A percentile compares a stretch with the other conserved stretches of the same genome.
Evolutionary conservation across 768 basidiomycete species (phyloP).

Genomic region (Antrodiella citrinella): DNA sequence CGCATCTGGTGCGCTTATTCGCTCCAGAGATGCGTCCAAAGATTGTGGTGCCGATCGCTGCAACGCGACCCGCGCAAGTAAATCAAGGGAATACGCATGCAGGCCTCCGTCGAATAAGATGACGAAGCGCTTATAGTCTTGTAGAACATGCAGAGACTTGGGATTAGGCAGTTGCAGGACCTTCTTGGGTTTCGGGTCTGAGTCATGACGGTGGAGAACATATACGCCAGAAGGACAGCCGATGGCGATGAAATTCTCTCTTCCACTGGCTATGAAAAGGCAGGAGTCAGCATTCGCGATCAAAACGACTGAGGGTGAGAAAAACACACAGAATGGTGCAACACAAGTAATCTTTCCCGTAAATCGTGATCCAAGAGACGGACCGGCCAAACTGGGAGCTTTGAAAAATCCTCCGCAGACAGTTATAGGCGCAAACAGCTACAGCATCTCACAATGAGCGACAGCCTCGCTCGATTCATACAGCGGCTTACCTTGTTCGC

Average conservation of each 20-base stretch:
- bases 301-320: not conserved
- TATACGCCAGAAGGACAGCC: constrained; percentile 68
- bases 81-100: constrained; percentile 61
- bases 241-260: constrained; percentile 52
- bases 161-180: constrained; percentile 45
- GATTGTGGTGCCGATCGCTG: constrained; percentile 37
- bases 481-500: constrained; percentile 68
- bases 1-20: constrained; percentile 43
- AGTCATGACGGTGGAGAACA: constrained; percentile 28
- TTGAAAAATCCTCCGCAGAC: constrained; percentile 61
- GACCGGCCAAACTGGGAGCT: constrained; percentile 12
- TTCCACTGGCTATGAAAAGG: constrained; percentile 33
- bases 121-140: constrained; percentile 56
- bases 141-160: constrained; percentile 49
- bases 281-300: constrained; percentile 5
- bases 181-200: constrained; percentile 43
- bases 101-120: constrained; percentile 53
- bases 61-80: constrained; percentile 52
- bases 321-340: constrained; percentile 52
- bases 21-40: constrained; percentile 53
- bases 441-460: too few relatives aligned
- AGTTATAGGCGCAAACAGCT: constrained; percentile 63
- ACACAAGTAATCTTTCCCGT: constrained; percentile 56
- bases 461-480: too few relatives aligned
- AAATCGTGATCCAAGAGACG: constrained; percentile 23